Evolutionary conservation across 768 basidiomycete genomes (phyloP).

Genomic region (Neoboletus magnificus): DNA sequence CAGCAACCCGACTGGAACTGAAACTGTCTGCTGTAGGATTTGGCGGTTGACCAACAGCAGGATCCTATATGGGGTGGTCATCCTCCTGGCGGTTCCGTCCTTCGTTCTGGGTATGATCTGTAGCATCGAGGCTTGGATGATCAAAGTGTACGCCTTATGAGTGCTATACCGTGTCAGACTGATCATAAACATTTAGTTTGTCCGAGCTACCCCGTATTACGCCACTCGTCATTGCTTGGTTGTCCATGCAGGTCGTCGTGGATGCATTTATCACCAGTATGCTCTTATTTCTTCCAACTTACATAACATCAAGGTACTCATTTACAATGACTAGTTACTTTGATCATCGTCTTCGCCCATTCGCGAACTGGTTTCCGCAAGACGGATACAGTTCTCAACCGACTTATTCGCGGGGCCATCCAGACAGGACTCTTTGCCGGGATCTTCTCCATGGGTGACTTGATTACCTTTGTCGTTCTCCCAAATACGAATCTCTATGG

Average conservation of each 20-base stretch:
- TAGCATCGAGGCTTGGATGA: not conserved
- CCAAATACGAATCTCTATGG: not conserved
- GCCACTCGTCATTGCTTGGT: not conserved
- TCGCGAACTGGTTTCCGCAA: not conserved
- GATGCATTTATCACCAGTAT: not conserved
- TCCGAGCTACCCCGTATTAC: not conserved
- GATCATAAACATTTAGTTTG: not conserved
- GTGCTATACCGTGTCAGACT: not conserved
- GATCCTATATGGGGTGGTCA: not conserved
- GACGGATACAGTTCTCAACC: not conserved
- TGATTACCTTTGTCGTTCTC: not conserved
- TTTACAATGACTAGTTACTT: not conserved
- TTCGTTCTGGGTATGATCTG: not conserved
- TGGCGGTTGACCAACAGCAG: not conserved
- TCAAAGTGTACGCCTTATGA: not conserved
- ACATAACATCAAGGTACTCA: not conserved
- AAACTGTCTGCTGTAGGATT: not conserved
- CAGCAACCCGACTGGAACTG: no score
- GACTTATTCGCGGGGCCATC: not conserved
- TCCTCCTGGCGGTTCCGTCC: not conserved
- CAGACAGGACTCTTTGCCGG: not conserved
- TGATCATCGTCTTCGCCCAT: not conserved
- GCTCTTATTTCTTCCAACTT: not conserved
- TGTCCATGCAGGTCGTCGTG: not conserved
- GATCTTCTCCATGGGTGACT: not conserved